These are phyloP conservation scores for Monosporascus sp. DNA, from an alignment of 2,329 filamentous ascomycete species.

Conservation along the genomic window DNA sequence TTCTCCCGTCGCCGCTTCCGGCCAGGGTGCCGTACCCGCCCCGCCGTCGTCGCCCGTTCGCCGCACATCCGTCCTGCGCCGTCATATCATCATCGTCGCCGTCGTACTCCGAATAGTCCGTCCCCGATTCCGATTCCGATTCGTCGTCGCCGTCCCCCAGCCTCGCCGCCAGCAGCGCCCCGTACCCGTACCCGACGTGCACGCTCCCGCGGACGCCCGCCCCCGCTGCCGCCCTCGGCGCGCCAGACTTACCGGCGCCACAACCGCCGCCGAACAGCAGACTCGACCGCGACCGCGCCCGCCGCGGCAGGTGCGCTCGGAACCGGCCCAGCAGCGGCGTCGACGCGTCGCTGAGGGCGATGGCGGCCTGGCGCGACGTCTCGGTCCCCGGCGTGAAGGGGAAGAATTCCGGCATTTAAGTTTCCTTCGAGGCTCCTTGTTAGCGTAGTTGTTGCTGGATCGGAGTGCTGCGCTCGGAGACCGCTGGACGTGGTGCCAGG, in stretches of 20 bases:
- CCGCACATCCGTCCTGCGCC: conserved; percentile 22
- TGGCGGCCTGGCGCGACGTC: conserved; percentile 40
- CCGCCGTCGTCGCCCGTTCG: conserved; percentile 10
- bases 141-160: conserved; percentile 28
- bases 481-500: too few relatives aligned
- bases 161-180: conserved; percentile 43
- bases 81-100: conserved; percentile 30
- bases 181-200: conserved; percentile 54
- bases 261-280: conserved; percentile 5
- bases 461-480: neutral
- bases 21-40: conserved; percentile 22
- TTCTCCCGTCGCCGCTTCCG: conserved; percentile 13
- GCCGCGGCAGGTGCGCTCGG: conserved; percentile 45
- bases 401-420: conserved; percentile 58
- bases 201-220: conserved; percentile 43
- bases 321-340: conserved; percentile 57
- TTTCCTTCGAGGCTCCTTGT: too few relatives aligned
- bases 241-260: conserved; percentile 5
- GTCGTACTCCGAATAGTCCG: conserved; percentile 11
- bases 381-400: conserved; percentile 62
- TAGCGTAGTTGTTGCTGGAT: neutral
- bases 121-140: conserved; percentile 20
- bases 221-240: conserved; percentile 9
- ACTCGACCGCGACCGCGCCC: neutral
- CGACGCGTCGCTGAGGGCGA: conserved; percentile 45